phyloP scores from a whole-genome alignment of 805 yeast genomes.

The Sugiyamaella americana region DNA sequence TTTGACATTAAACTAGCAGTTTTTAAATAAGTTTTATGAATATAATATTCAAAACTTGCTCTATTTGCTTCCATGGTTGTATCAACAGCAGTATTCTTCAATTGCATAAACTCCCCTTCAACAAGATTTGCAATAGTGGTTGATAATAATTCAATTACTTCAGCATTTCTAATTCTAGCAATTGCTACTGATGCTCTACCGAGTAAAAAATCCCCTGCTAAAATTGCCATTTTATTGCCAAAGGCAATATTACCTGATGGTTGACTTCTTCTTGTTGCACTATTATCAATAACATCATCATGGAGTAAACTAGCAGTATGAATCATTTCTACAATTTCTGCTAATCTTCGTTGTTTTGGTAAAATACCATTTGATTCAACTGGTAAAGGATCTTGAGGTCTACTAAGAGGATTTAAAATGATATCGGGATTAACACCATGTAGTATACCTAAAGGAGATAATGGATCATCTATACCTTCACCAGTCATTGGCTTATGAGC shows the following conservation, averaged over 20 bases:
- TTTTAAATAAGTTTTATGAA: constrained; percentile 91
- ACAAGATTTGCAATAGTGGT: constrained; percentile 95
- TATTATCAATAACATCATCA: constrained; percentile 91
- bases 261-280: constrained; percentile 81
- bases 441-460: constrained; percentile 75
- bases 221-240: constrained; percentile 93
- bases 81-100: constrained; percentile 77
- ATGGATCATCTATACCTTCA: constrained; percentile 35
- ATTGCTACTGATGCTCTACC: constrained; percentile 96
- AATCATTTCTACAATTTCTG: constrained; percentile 97
- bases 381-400: constrained; percentile 70
- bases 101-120: constrained; percentile 98
- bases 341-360: constrained; percentile 91
- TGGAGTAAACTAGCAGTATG: constrained; percentile 94
- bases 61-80: constrained; percentile 43
- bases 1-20: constrained; percentile 94
- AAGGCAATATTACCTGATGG: constrained; percentile 91
- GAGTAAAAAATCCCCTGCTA: constrained; percentile 92
- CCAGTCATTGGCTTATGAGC: constrained; percentile 23
- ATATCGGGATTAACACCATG: constrained; percentile 85
- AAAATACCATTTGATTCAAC: constrained; percentile 67
- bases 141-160: constrained; percentile 90
- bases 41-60: constrained; percentile 85
- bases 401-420: constrained; percentile 73
- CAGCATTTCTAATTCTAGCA: constrained; percentile 90